Percentiles rank a stretch among this genome's conserved stretches.
Conservation (phyloP, 345 rosid species). For the Sisymbrium irio region DNA sequence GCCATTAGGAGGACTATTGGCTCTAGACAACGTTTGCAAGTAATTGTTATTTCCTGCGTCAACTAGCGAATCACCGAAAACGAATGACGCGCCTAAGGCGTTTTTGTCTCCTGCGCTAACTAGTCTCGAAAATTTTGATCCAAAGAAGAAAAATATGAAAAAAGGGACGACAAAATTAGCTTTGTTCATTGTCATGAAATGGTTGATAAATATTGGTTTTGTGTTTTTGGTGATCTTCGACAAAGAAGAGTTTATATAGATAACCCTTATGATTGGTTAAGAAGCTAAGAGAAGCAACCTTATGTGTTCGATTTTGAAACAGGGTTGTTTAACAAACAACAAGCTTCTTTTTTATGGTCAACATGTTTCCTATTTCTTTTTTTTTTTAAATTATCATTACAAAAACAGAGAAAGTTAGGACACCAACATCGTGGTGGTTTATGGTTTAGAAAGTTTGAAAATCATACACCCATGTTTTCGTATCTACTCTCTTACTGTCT, state of each 20-base stretch:
- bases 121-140: not conserved
- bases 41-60: conserved; percentile 92
- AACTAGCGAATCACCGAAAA: conserved; percentile 86
- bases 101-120: conserved; percentile 26
- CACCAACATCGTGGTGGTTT: conserved; percentile 29
- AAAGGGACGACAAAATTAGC: not conserved
- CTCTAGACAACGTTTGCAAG: conserved; percentile 71
- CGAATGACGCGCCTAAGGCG: conserved; percentile 54
- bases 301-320: conserved; percentile 20
- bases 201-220: not conserved
- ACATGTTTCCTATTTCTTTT: not conserved
- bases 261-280: conserved; percentile 14
- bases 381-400: not conserved
- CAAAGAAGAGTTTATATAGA: conserved; percentile 19
- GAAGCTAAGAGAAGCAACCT: conserved; percentile 33
- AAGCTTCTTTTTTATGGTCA: conserved; percentile 14
- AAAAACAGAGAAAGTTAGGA: conserved; percentile 31
- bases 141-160: conserved; percentile 7
- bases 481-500: not conserved
- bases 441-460: conserved; percentile 27
- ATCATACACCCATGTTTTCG: not conserved
- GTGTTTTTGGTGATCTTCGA: not conserved
- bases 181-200: conserved; percentile 7
- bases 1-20: conserved; percentile 79
- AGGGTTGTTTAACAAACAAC: conserved; percentile 35